These are phyloP conservation scores for Ogataea pilisensis DNA, from an alignment of 805 yeast genomes.

Conservation along the genomic window DNA sequence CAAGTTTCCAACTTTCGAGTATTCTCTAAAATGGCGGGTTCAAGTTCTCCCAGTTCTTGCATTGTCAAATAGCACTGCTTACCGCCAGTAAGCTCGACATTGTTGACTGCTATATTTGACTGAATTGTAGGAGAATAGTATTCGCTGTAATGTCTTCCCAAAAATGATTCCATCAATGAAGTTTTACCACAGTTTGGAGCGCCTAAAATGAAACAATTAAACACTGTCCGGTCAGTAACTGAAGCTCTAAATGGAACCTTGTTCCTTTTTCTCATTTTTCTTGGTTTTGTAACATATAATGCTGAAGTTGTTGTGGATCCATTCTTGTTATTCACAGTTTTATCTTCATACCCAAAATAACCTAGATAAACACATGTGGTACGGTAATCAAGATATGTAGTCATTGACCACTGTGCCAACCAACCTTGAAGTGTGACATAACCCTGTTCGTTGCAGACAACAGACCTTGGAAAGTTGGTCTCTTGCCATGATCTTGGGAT, in stretches of 20 bases:
- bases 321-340: slow-evolving; percentile 15
- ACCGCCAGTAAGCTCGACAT: slow-evolving; percentile 91
- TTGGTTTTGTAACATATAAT: slow-evolving; percentile 75
- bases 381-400: slow-evolving; percentile 79
- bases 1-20: slow-evolving; percentile 68
- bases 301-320: slow-evolving; percentile 38
- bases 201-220: slow-evolving; percentile 86
- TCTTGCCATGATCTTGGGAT: slow-evolving; percentile 85
- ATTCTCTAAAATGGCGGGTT: slow-evolving; percentile 76
- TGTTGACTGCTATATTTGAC: slow-evolving; percentile 82
- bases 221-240: slow-evolving; percentile 81
- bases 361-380: slow-evolving; percentile 87
- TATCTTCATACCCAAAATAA: slow-evolving; percentile 76
- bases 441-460: slow-evolving; percentile 88
- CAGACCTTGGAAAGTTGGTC: slow-evolving; percentile 78
- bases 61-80: slow-evolving; percentile 89
- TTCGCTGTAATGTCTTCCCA: slow-evolving; percentile 68
- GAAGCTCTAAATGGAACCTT: slow-evolving; percentile 63
- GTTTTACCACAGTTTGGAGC: slow-evolving; percentile 85
- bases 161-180: slow-evolving; percentile 75
- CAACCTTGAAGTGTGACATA: slow-evolving; percentile 94
- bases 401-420: slow-evolving; percentile 98
- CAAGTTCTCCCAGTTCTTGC: slow-evolving; percentile 86
- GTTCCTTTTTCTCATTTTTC: slow-evolving; percentile 62
- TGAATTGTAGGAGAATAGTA: slow-evolving; percentile 75